A percentile compares a stretch with the other conserved stretches of the same genome.
Conservation (phyloP, 1,284 basidiomycete genomes). For the Leccinum pachyderme region DNA sequence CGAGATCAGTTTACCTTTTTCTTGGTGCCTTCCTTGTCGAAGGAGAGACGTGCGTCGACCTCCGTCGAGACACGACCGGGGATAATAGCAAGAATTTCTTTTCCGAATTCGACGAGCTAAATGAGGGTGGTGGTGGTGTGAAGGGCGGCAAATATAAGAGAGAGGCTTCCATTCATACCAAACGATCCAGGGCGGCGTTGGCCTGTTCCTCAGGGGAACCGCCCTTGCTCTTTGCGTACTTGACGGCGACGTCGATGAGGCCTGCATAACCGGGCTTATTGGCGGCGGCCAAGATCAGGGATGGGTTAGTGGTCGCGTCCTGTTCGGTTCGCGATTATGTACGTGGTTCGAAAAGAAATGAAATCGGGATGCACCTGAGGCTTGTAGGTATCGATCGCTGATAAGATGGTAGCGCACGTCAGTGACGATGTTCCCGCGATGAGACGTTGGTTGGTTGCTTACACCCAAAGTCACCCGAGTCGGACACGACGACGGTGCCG, state of each 20-base stretch:
- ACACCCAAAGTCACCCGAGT: slow-evolving; percentile 88
- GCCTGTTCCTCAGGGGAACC: slow-evolving; percentile 70
- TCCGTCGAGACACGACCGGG: slow-evolving; percentile 99
- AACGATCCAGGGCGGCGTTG: slow-evolving; percentile 81
- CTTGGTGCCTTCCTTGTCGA: slow-evolving; percentile 92
- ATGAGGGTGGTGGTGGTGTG: slow-evolving; percentile 12
- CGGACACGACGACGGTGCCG: slow-evolving; percentile 93
- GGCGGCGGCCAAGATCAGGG: slow-evolving; percentile 89
- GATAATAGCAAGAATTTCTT: slow-evolving; percentile 93
- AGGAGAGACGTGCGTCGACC: slow-evolving; percentile 96
- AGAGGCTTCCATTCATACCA: slow-evolving; percentile 52
- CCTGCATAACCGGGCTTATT: slow-evolving; percentile 86
- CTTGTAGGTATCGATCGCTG: slow-evolving; percentile 89
- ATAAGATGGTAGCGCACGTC: slow-evolving; percentile 15
- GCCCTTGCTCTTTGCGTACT: slow-evolving; percentile 82
- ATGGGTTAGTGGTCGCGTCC: slow-evolving; percentile 96
- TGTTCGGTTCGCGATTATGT: slow-evolving; percentile 31
- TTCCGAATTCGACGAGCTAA: slow-evolving; percentile 95
- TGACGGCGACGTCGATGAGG: slow-evolving; percentile 82
- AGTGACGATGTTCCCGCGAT: neutral
- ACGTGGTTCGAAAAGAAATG: slow-evolving; percentile 4
- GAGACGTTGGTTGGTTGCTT: slow-evolving; percentile 31
- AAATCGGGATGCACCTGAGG: slow-evolving; percentile 60
- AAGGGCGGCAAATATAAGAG: slow-evolving; percentile 7
- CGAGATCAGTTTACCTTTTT: slow-evolving; percentile 56